Base-by-base conservation (phyloP, 139 green algal species). In the Trebouxia sp. region DNA sequence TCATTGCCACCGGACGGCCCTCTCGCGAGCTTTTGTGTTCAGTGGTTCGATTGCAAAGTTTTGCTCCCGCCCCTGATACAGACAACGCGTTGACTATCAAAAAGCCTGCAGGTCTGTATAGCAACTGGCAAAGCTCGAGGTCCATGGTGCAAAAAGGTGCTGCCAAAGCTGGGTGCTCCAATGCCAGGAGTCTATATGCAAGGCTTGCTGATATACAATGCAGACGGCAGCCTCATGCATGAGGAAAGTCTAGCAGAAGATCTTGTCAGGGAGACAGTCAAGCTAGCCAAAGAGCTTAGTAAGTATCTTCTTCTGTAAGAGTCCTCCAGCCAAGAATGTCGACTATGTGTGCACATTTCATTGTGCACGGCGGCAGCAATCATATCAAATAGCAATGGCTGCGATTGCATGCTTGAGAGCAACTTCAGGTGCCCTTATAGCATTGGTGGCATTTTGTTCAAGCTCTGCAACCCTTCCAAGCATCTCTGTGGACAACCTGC, bases 91-190 rank as follows among this genome's bases (percentile, higher is more conserved):
- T 17, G 65, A 30, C 45, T 24, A 42, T 30, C 65, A 48, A n/a
- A 43, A 14, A 11, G 22, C 12, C 3, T 50, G 56, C 90, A 93
- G 39, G 84, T 95, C 3, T 76, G 94, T 5, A 77, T 97, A 8
- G 93, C 93, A 0, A 97, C 93, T 11, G 93, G 93, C 45, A 97
- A 97, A 74, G 91, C 93, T 0, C 66, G 90, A 11, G 93, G 93
- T 0, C 93, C 93, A 4, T 77, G 69, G 69, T 75, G 75, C 17
- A 37, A 79, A 2, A 79, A 92, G 9, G 85, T 88, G 28, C 58
- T 90, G n/a, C 85, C 85, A 1, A 41, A 51, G 48, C 32, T 90
- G 15, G 58, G 70, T 41, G 65, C 42, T 24, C 69, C 43, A 4
- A 78, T 88, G 65, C 82, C 87, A 17, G 78, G 79, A 17, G 75